Conservation (phyloP, 1,284 basidiomycete species). For the Trichosporon sp. region DNA sequence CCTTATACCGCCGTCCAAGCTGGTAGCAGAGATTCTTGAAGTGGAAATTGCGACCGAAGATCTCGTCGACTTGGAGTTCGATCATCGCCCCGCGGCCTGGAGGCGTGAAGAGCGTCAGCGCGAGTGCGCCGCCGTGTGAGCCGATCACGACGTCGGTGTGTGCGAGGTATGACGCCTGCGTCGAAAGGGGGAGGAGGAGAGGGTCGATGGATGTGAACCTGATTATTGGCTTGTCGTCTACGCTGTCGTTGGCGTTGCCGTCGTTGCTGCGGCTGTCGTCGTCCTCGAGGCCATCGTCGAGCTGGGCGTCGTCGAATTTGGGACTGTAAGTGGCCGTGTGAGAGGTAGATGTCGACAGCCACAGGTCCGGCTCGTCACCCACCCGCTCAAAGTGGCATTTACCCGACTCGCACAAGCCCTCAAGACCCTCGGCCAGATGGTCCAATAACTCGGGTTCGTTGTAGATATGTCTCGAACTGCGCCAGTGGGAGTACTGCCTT, state of each 20-base stretch:
- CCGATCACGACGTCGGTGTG: conserved; percentile 35
- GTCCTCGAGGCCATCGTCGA: too few species aligned
- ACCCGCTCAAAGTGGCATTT: conserved; percentile 23
- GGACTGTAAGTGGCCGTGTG: too few species aligned
- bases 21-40: conserved; percentile 40
- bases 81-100: conserved; percentile 31
- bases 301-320: too few species aligned
- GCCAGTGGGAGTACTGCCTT: conserved; percentile 36
- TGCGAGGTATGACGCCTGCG: conserved; percentile 39
- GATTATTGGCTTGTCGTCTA: background rate
- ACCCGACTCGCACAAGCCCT: conserved; percentile 18
- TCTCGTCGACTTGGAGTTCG: conserved; percentile 34
- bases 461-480: conserved; percentile 32
- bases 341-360: conserved; percentile 11
- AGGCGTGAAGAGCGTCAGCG: conserved; percentile 39
- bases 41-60: conserved; percentile 29
- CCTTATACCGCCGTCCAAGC: conserved; percentile 21
- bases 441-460: conserved; percentile 36
- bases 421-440: conserved; percentile 21
- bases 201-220: conserved; percentile 29
- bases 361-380: conserved; percentile 30
- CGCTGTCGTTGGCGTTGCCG: too few species aligned
- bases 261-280: background rate
- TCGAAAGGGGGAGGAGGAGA: conserved; percentile 25
- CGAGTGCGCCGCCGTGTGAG: conserved; percentile 41